These are phyloP conservation scores for Setaria italica DNA, from an alignment of 202 grass and related monocot genomes.

Conservation along the genomic window DNA sequence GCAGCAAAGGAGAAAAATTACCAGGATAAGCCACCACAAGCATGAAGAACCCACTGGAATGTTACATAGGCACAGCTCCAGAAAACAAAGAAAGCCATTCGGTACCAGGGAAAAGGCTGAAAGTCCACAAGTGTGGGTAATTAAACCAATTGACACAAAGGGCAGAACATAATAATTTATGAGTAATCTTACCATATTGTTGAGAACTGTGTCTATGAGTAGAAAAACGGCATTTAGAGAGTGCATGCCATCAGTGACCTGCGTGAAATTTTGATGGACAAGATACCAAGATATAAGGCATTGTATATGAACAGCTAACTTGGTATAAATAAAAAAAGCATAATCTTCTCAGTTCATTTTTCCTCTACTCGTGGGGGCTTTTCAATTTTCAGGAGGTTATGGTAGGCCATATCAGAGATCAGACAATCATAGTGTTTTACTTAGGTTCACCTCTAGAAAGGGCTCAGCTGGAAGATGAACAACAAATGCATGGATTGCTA, in stretches of 20 bases:
- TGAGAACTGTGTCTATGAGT: conserved; percentile 71
- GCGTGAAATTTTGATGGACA: conserved; percentile 27
- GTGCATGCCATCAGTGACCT: conserved; percentile 82
- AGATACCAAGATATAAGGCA: conserved; percentile 11
- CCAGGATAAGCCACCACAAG: conserved; percentile 71
- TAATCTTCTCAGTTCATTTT: conserved; percentile 8
- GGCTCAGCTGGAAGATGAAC: neutral
- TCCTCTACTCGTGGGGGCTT: neutral
- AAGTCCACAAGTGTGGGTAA: conserved; percentile 34
- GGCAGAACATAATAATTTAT: neutral
- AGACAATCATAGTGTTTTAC: neutral
- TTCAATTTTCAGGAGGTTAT: neutral
- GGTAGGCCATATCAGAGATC: conserved; percentile 12
- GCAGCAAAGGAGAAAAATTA: conserved; percentile 25
- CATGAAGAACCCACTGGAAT: conserved; percentile 87
- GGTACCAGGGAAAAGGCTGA: conserved; percentile 95
- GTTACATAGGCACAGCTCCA: conserved; percentile 84
- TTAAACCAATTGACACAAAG: conserved; percentile 28
- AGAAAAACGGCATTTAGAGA: conserved; percentile 72
- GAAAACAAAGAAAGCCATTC: conserved; percentile 84
- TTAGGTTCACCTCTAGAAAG: neutral
- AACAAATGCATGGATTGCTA: neutral
- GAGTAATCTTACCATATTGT: conserved; percentile 66
- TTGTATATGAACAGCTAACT: conserved; percentile 1
- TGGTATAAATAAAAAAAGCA: neutral